Base-by-base conservation (phyloP, 78 protist genomes). In the Dictyostelium intermedium region DNA sequence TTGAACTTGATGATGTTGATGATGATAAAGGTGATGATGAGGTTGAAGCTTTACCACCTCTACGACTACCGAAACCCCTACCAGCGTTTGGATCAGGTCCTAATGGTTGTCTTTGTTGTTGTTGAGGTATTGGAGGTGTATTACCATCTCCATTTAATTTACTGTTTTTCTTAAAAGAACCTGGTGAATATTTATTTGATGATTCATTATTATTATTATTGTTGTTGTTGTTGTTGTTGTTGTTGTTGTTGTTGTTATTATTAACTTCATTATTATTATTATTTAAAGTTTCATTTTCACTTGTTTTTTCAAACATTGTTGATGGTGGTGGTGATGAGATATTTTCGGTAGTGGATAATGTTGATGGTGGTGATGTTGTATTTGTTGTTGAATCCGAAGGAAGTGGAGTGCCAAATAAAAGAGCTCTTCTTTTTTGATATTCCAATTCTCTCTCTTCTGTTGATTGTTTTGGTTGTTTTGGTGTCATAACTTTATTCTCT, bases 351-450 rank as follows among this genome's bases (percentile, higher is more conserved):
- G 30, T 23, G 69, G 79, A 3, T 50, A 50, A 27, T 50, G 73
- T n/a, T 50, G 83, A 2, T 39, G 83, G 0, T 39, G 83, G 8
- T 41, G 39, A 0, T 34, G 60, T 10, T 79, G n/a, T n/a, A n/a
- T n/a, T n/a, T 78, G 72, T 2, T 14, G 61, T 23, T 23, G 83
- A n/a, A n/a, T 43, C 20, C n/a, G 39, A 14, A 39, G 61, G 47
- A n/a, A 23, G 32, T 10, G 47, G 61, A 5, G 83, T 50, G 23
- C 69, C 82, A 84, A 84, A 84, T 47, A 84, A 60, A 72, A 32
- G 50, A 47, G 92, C 92, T 86, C 92, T 86, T 41, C 84, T 66
- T 86, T 80, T 86, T 72, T 77, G 66, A 60, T 86, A 86, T 27
- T 86, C 92, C 14, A 27, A 16, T 76, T 56, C 47, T 35, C 66